Conservation (phyloP, 805 yeast genomes). For the Teunomyces gatunensis region DNA sequence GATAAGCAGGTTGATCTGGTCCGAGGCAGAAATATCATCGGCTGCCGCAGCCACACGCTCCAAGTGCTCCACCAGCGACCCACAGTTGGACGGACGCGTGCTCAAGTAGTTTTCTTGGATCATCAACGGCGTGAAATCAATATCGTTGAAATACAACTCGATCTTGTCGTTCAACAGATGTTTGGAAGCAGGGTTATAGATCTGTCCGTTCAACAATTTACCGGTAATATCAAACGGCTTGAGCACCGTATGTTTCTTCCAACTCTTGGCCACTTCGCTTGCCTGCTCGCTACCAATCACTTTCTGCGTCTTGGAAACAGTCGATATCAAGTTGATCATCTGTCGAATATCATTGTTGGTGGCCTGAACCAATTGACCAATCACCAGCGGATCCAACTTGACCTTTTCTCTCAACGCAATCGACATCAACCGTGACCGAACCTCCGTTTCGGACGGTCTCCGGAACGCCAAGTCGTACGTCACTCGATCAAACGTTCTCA, state of each 20-base stretch:
- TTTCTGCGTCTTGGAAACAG: slow-evolving; percentile 73
- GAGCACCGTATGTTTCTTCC: slow-evolving; percentile 88
- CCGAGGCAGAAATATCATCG: slow-evolving; percentile 81
- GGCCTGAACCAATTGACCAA: slow-evolving; percentile 80
- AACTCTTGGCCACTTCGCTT: slow-evolving; percentile 58
- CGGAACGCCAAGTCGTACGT: slow-evolving; percentile 80
- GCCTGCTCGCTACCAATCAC: slow-evolving; percentile 61
- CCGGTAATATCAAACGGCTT: slow-evolving; percentile 90
- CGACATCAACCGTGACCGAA: slow-evolving; percentile 82
- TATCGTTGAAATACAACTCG: slow-evolving; percentile 88
- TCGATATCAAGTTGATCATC: slow-evolving; percentile 83
- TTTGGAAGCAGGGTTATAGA: slow-evolving; percentile 52
- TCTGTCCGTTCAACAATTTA: slow-evolving; percentile 56
- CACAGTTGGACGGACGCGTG: slow-evolving; percentile 54
- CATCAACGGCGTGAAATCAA: slow-evolving; percentile 93
- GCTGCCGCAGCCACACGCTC: slow-evolving; percentile 74
- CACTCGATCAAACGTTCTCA: slow-evolving; percentile 90
- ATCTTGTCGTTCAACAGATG: slow-evolving; percentile 75
- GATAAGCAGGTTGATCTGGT: slow-evolving; percentile 74
- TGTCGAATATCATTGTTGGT: slow-evolving; percentile 93
- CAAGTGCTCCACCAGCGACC: slow-evolving; percentile 47
- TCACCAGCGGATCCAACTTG: slow-evolving; percentile 72
- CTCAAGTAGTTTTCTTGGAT: slow-evolving; percentile 86
- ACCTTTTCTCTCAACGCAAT: slow-evolving; percentile 85
- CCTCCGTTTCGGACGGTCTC: slow-evolving; percentile 80